A percentile compares a stretch with the other conserved stretches of the same genome.
phyloP scores from a whole-genome alignment of 2,329 filamentous ascomycete genomes.

The Aspergillus fructus region DNA sequence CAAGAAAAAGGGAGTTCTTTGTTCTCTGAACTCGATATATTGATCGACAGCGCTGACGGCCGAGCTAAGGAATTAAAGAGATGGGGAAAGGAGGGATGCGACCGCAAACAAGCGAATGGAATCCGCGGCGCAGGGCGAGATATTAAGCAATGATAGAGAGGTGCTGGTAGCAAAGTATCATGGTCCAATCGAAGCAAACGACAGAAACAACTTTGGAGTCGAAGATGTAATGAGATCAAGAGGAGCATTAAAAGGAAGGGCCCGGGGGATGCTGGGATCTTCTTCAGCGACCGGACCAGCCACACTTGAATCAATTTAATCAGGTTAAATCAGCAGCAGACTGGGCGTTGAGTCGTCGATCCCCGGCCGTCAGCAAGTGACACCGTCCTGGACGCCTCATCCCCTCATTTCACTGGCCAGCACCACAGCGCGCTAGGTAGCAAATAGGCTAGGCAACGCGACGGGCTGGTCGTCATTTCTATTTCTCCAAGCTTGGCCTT shows the following conservation, averaged over 20 bases:
- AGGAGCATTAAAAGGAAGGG: neutral
- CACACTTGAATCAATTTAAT: neutral
- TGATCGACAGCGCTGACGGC: neutral
- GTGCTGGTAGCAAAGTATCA: neutral
- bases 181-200: neutral
- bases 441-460: neutral
- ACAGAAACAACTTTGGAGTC: neutral
- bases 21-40: neutral
- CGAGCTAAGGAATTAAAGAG: neutral
- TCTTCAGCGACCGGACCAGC: slow-evolving; percentile 7
- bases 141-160: neutral
- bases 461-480: neutral
- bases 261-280: neutral
- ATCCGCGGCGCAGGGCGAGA: neutral
- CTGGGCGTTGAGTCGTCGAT: slow-evolving; percentile 1
- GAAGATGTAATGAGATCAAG: neutral
- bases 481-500: neutral
- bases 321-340: neutral
- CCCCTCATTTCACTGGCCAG: neutral
- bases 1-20: neutral
- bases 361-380: neutral
- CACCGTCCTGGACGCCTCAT: neutral
- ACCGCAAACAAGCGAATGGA: slow-evolving; percentile 4
- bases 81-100: neutral
- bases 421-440: neutral